Evolutionary conservation across 176 grass and related monocot genomes (phyloP).

Genomic region (Melocanna baccifera): DNA sequence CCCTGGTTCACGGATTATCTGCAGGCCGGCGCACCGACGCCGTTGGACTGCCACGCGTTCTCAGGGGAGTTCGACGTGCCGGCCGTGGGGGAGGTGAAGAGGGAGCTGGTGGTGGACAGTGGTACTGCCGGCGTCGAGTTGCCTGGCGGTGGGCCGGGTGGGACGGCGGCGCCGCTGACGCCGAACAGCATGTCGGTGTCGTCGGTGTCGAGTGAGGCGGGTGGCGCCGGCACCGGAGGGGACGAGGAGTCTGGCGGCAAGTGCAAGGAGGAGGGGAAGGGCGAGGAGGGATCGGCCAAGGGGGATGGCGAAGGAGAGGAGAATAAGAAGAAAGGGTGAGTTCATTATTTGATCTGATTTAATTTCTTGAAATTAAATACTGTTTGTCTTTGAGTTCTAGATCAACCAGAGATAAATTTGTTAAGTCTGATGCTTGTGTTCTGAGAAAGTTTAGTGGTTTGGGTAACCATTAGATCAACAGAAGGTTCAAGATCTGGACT

Average conservation of each 20-base stretch:
- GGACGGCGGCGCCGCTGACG: constrained; percentile 34
- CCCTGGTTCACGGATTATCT: constrained; percentile 33
- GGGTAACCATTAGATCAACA: background rate
- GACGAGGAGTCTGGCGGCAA: constrained; percentile 27
- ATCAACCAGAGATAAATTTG: background rate
- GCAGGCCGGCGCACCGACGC: background rate
- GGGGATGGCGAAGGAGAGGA: constrained; percentile 43
- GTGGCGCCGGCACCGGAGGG: background rate
- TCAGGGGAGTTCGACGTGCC: constrained; percentile 8
- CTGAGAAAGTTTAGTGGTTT: background rate
- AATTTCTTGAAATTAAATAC: constrained; percentile 5
- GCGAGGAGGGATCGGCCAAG: constrained; percentile 26
- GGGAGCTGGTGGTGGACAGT: constrained; percentile 17
- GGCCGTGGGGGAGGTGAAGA: constrained; percentile 26
- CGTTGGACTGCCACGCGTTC: constrained; percentile 36
- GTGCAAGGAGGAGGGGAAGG: constrained; percentile 48
- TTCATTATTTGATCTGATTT: background rate
- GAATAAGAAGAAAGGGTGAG: constrained; percentile 83
- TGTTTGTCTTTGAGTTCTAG: background rate
- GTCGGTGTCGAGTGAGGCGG: constrained; percentile 73
- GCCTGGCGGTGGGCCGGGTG: background rate
- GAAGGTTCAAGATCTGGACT: constrained; percentile 11
- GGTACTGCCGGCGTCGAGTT: background rate
- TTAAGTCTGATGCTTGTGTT: background rate
- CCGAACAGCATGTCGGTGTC: constrained; percentile 67